These are phyloP conservation scores for Coniochaeta ligniaria DNA, from an alignment of 2,329 filamentous ascomycete genomes.

Conservation along the genomic window DNA sequence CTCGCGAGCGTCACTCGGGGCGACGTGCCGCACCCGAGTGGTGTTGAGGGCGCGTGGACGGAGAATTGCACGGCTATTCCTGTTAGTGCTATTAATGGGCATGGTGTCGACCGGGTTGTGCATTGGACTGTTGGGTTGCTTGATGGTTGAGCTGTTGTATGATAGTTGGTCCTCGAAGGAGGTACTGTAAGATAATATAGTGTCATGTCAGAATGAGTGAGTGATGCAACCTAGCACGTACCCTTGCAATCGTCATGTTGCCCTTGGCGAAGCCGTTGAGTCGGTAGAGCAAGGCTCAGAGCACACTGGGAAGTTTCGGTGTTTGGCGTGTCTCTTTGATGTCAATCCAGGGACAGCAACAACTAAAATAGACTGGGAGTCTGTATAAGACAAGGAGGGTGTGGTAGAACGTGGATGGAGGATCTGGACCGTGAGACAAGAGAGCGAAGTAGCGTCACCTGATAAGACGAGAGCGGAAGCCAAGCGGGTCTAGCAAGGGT, in stretches of 20 bases:
- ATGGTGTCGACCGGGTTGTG: slow-evolving; percentile 71
- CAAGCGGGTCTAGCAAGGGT: neutral
- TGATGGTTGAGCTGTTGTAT: slow-evolving; percentile 29
- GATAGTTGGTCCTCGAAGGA: neutral
- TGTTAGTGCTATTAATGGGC: slow-evolving; percentile 80
- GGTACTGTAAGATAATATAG: neutral
- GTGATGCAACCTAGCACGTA: no score
- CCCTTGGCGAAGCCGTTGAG: no score
- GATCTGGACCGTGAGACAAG: neutral
- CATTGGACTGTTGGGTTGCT: slow-evolving; percentile 66
- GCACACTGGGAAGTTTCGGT: no score
- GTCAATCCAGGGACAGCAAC: no score
- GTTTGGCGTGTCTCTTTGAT: no score
- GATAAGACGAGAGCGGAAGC: slow-evolving; percentile 2
- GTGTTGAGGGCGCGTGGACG: slow-evolving; percentile 48
- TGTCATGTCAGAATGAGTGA: neutral
- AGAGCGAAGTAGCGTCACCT: neutral
- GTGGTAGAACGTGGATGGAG: neutral
- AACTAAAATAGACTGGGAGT: no score
- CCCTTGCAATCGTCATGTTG: no score
- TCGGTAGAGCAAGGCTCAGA: no score
- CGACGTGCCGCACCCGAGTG: slow-evolving; percentile 64
- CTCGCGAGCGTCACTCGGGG: slow-evolving; percentile 59
- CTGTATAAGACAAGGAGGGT: no score
- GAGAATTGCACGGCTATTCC: slow-evolving; percentile 66